phyloP scores from a whole-genome alignment of 2,329 filamentous ascomycete species.

The Leptographium wingfieldii region DNA sequence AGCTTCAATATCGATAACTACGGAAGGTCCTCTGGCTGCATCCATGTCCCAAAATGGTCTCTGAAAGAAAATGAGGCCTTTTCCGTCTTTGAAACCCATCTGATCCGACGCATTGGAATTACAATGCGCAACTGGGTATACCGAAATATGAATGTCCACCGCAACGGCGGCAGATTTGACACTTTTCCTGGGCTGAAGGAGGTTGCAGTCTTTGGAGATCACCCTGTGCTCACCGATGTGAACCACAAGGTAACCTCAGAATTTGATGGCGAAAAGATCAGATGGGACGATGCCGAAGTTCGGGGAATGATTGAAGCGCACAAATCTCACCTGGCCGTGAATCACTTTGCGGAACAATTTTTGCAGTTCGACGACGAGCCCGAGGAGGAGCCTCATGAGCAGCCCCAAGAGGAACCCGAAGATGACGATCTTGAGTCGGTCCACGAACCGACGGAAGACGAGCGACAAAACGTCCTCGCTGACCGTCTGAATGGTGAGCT shows the following conservation, averaged over 20 bases:
- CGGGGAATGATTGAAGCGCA: not conserved
- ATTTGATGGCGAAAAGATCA: not conserved
- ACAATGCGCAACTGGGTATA: not conserved
- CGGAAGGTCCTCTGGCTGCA: not conserved
- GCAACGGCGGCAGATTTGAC: not conserved
- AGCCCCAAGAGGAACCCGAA: no score
- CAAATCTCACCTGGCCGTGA: not conserved
- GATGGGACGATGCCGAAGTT: not conserved
- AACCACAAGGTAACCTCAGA: not conserved
- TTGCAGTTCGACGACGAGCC: no score
- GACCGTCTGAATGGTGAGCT: no score
- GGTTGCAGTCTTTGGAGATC: not conserved
- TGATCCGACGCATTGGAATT: not conserved
- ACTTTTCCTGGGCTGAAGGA: not conserved
- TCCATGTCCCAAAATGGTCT: not conserved
- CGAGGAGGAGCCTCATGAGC: no score
- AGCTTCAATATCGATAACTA: not conserved
- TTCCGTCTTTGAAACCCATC: not conserved
- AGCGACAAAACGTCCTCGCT: no score
- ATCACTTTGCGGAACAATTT: no score
- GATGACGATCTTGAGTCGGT: no score
- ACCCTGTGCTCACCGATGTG: not conserved
- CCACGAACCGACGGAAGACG: no score
- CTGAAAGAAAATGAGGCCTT: not conserved
- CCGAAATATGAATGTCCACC: not conserved